Evolutionary conservation across 139 green algal species (phyloP).

Genomic region (Volvox africanus): DNA sequence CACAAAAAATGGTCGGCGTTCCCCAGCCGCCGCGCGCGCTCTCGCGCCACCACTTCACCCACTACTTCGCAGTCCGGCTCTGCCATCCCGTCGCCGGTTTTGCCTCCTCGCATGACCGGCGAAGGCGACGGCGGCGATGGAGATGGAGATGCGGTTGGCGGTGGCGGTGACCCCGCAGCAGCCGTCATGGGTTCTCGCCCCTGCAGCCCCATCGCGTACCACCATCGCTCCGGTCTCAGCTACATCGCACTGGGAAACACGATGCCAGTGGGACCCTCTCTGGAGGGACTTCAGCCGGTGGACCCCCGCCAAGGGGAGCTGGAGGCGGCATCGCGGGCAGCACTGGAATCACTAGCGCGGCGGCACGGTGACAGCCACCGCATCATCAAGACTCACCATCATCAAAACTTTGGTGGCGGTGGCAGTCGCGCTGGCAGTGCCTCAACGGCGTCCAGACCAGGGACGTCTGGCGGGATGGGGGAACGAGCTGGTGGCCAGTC

Average conservation of each 20-base stretch:
- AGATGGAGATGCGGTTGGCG: background rate
- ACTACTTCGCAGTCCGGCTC: background rate
- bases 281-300: constrained; percentile 17
- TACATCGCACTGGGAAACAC: background rate
- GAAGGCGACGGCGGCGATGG: background rate
- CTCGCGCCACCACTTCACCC: background rate
- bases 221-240: constrained; percentile 23
- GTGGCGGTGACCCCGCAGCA: background rate
- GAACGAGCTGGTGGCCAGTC: background rate
- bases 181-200: too few relatives aligned
- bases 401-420: background rate
- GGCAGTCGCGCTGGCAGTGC: constrained; percentile 6
- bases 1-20: background rate
- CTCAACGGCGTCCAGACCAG: background rate
- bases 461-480: background rate
- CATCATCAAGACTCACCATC: background rate
- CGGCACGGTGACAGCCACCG: constrained; percentile 4
- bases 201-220: background rate
- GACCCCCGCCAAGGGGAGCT: background rate
- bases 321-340: background rate
- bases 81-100: background rate
- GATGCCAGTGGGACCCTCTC: background rate
- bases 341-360: constrained; percentile 5
- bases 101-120: background rate
- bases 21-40: background rate